Conservation (phyloP, 768 basidiomycete species). For the Lentinus brumalis region DNA sequence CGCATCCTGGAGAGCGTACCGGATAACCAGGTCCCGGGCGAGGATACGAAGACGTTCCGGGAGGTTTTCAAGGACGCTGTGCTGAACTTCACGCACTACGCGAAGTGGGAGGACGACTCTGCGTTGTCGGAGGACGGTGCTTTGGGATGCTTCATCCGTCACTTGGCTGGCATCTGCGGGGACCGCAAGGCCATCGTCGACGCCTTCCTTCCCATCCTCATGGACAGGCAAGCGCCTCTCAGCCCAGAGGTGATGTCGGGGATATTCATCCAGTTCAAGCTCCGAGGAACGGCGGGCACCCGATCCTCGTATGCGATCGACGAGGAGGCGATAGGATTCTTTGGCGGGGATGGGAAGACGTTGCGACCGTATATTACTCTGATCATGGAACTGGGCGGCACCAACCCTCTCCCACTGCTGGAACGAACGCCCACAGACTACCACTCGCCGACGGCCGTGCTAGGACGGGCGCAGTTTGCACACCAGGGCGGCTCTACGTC, state of each 20-base stretch:
- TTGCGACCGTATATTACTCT: slow-evolving; percentile 24
- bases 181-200: slow-evolving; percentile 23
- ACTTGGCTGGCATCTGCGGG: slow-evolving; percentile 28
- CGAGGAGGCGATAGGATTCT: slow-evolving; percentile 6
- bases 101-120: slow-evolving; percentile 24
- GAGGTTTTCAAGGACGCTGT: slow-evolving; percentile 28
- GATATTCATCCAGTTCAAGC: slow-evolving; percentile 28
- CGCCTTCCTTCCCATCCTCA: slow-evolving; percentile 31
- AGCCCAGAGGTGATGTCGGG: slow-evolving; percentile 16
- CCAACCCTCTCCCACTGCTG: not conserved
- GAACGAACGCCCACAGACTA: not conserved
- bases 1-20: slow-evolving; percentile 25
- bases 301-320: slow-evolving; percentile 3
- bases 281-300: not conserved
- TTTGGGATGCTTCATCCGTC: slow-evolving; percentile 28
- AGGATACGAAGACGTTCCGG: not conserved
- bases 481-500: too few relatives aligned
- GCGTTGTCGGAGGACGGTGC: slow-evolving; percentile 20
- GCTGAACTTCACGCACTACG: slow-evolving; percentile 38
- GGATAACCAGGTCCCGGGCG: slow-evolving; percentile 21
- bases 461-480: too few relatives aligned
- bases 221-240: slow-evolving; percentile 14
- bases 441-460: not conserved
- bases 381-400: slow-evolving; percentile 24
- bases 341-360: not conserved